Evolutionary conservation across 352 stramenopile genomes (phyloP).

Genomic region (Phytophthora kernoviae): DNA sequence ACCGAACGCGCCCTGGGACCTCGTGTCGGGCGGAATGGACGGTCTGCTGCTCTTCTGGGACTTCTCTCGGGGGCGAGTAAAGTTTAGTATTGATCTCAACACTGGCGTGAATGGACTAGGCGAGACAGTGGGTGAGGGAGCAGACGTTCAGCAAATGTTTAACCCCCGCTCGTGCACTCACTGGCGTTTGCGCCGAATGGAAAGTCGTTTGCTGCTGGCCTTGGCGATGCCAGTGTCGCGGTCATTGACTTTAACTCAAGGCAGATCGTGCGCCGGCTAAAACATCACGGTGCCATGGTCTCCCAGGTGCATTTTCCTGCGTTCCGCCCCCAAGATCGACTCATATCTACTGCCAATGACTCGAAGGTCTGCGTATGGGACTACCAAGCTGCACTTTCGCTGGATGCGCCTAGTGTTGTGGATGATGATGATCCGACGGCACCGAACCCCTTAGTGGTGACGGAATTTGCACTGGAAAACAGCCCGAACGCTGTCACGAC

Average conservation of each 20-base stretch:
- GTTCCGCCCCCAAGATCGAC: conserved; percentile 52
- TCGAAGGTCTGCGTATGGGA: conserved; percentile 70
- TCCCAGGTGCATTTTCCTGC: conserved; percentile 70
- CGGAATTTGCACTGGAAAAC: conserved; percentile 44
- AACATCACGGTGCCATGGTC: conserved; percentile 56
- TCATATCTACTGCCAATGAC: conserved; percentile 74
- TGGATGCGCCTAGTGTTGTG: conserved; percentile 13
- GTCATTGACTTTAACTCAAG: conserved; percentile 67
- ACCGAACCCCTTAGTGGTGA: conserved; percentile 47
- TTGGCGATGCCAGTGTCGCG: conserved; percentile 68
- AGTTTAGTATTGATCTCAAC: conserved; percentile 76
- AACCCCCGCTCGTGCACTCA: conserved; percentile 79
- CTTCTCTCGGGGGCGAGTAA: conserved; percentile 68
- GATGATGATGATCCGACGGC: conserved; percentile 17
- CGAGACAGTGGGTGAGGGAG: background rate
- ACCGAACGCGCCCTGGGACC: conserved; percentile 72
- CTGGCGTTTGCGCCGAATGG: conserved; percentile 68
- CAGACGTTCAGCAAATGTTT: conserved; percentile 61
- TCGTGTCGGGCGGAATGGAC: conserved; percentile 76
- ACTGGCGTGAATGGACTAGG: conserved; percentile 44
- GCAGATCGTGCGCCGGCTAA: conserved; percentile 54
- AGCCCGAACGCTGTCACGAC: conserved; percentile 68
- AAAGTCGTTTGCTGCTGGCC: conserved; percentile 63
- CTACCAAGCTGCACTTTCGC: conserved; percentile 43
- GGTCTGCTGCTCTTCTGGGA: conserved; percentile 79